Evolutionary conservation across 2,329 filamentous ascomycete species (phyloP), one percentile per base, ranked within the genome.

Genomic region (Tolypocladium paradoxum): DNA sequence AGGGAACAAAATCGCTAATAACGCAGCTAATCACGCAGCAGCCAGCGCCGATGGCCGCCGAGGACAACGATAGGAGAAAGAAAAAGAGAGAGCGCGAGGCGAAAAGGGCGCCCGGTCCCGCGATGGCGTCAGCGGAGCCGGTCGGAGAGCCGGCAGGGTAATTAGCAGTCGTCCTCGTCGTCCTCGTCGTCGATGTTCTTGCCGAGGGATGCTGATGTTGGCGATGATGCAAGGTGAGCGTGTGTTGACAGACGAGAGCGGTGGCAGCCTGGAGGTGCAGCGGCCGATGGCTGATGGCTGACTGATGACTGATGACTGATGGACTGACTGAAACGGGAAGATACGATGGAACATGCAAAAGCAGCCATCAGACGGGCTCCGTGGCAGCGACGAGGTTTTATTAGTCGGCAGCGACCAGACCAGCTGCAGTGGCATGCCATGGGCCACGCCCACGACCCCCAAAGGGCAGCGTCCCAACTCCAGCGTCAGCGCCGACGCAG

Each of bases 351-450:
- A 22, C 43, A 37, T 37, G 47, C 14, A 49, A 33, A 38, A 12
- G n/a, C 27, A 16, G 20, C n/a, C 16, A 12, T n/a, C 36, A 24
- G 34, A 35, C 43, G 36, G 45, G 24, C 48, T n/a, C 45, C 47
- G 43, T 40, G 53, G 52, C 52, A 46, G 47, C 52, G 38, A 27
- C 52, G 48, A 53, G 37, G 48, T 50, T 53, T 53, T 53, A 53
- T 53, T 53, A 50, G 40, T 50, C 52, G 48, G 29, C 51, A n/a
- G 35, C 12, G 9, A 29, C 29, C 37, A 20, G 3, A 34, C 29
- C 27, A 31, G 43, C n/a, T n/a, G n/a, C n/a, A n/a, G n/a, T n/a
- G n/a, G n/a, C n/a, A n/a, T n/a, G n/a, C n/a, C n/a, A n/a, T n/a
- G n/a, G n/a, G n/a, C n/a, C n/a, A n/a, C n/a, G n/a, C n/a, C n/a